Evolutionary conservation across 129 eudicot genomes (phyloP).

Genomic region (Silybum marianum): DNA sequence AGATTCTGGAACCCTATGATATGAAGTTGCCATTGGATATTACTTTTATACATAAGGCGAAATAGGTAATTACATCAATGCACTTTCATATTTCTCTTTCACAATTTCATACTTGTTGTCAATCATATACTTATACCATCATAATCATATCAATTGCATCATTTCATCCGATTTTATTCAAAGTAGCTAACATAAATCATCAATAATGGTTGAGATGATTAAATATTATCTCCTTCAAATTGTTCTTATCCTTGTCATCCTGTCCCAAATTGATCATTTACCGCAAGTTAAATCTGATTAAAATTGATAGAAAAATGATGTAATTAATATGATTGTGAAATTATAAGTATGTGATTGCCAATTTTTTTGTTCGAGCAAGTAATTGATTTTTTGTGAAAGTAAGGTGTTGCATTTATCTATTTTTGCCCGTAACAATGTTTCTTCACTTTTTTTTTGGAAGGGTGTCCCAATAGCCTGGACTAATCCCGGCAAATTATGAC

Average conservation of each 20-base stretch:
- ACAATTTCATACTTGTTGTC: neutral
- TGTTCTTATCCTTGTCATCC: neutral
- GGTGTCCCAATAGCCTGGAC: no score
- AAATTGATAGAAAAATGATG: neutral
- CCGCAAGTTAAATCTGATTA: neutral
- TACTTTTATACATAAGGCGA: neutral
- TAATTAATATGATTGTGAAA: neutral
- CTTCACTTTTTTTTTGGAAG: neutral
- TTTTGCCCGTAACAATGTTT: neutral
- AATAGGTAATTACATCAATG: neutral
- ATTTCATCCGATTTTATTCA: neutral
- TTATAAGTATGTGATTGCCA: neutral
- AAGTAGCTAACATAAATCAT: neutral
- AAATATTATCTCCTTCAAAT: conserved; percentile 4
- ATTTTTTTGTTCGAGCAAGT: neutral
- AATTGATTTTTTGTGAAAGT: neutral
- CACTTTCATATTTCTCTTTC: neutral
- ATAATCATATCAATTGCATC: neutral
- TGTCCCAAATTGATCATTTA: neutral
- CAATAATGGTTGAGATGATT: neutral
- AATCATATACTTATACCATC: neutral
- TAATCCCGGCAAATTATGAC: no score
- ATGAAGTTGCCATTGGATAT: neutral
- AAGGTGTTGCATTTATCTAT: neutral
- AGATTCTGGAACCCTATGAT: neutral